Evolutionary conservation across 192 early-diverging fungal species (phyloP).

Genomic region (Geosiphon pyriformis): DNA sequence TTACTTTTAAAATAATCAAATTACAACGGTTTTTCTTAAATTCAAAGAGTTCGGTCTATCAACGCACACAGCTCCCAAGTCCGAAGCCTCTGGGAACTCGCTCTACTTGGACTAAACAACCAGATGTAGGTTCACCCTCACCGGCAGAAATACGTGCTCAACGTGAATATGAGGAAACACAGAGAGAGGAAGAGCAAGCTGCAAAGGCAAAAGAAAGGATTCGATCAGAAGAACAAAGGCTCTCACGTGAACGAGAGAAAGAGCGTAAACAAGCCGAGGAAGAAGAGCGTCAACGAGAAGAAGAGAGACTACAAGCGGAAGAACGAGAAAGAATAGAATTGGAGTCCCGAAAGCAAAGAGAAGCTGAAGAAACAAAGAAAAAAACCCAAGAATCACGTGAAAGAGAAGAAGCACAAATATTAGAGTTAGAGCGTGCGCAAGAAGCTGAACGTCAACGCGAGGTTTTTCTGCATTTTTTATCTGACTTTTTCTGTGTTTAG

Average conservation of each 20-base stretch:
- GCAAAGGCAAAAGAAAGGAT: constrained; percentile 35
- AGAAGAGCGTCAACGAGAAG: constrained; percentile 26
- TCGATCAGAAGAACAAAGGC: constrained; percentile 30
- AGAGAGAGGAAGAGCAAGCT: constrained; percentile 28
- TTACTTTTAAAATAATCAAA: background rate
- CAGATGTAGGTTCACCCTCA: constrained; percentile 21
- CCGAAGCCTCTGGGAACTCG: constrained; percentile 29
- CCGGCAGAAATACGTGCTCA: constrained; percentile 29
- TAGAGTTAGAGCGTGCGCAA: constrained; percentile 25
- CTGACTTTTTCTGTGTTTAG: no score
- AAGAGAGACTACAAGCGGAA: constrained; percentile 28
- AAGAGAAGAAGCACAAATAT: constrained; percentile 27
- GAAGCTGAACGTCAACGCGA: constrained; percentile 33
- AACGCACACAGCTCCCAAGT: constrained; percentile 31
- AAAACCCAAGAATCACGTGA: no score
- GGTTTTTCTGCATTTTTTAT: constrained; percentile 18
- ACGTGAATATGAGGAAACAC: constrained; percentile 27
- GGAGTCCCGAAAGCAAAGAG: constrained; percentile 37
- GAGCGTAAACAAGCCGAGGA: constrained; percentile 37
- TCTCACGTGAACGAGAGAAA: constrained; percentile 23
- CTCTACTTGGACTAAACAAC: constrained; percentile 21
- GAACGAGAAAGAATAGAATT: constrained; percentile 29
- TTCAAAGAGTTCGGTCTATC: constrained; percentile 31
- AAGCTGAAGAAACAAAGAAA: constrained; percentile 29
- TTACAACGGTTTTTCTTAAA: background rate